These are phyloP conservation scores for Albophoma yamanashiensis DNA, from an alignment of 2,329 filamentous ascomycete genomes.

Conservation along the genomic window DNA sequence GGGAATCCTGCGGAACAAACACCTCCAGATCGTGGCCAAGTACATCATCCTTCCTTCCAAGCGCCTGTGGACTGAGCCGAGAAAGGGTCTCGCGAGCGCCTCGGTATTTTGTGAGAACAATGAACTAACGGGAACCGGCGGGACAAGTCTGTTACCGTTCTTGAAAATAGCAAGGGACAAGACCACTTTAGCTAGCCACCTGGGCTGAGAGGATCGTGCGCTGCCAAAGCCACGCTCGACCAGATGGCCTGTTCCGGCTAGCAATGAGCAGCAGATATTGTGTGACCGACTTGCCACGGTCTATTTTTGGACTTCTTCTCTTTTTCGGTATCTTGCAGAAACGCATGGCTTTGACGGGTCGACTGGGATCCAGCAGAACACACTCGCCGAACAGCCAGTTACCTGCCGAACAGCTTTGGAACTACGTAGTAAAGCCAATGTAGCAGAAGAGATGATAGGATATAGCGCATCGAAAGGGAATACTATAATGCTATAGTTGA, in stretches of 20 bases:
- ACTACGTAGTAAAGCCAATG: no score
- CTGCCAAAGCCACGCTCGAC: background rate
- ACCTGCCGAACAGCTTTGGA: background rate
- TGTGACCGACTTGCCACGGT: background rate
- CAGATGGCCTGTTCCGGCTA: background rate
- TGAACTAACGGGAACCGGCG: constrained; percentile 71
- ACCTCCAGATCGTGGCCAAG: constrained; percentile 79
- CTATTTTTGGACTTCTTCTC: no score
- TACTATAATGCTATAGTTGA: background rate
- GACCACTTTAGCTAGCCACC: constrained; percentile 38
- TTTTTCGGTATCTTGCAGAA: background rate
- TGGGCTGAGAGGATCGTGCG: constrained; percentile 7
- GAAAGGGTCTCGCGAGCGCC: constrained; percentile 33
- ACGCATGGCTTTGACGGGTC: background rate
- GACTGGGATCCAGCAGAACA: background rate
- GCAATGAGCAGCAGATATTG: background rate
- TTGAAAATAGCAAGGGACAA: constrained; percentile 83
- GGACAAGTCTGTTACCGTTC: constrained; percentile 80
- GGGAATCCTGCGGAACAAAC: constrained; percentile 66
- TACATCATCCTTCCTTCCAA: constrained; percentile 79
- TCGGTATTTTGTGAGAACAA: constrained; percentile 22
- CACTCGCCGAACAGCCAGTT: background rate
- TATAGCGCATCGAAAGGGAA: background rate
- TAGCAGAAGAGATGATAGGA: background rate
- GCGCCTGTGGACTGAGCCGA: constrained; percentile 18